phyloP scores from a whole-genome alignment of 192 early-diverging fungal genomes.

The Blastocladiella britannica region DNA sequence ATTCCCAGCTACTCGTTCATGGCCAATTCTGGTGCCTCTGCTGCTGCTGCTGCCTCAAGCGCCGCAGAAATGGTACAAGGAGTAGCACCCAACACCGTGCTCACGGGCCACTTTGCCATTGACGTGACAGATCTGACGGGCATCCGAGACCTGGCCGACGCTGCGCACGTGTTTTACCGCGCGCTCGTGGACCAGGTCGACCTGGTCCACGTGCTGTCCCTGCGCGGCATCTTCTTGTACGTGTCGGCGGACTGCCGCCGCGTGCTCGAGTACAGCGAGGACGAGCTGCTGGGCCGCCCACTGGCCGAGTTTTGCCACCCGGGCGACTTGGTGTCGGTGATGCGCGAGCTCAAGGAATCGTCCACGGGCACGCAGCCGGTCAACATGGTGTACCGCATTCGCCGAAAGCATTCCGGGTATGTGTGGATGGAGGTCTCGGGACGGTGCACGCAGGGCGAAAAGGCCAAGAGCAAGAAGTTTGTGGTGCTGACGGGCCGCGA shows the following conservation, averaged over 20 bases:
- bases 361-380: conserved; percentile 16
- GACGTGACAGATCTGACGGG: background rate
- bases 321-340: conserved; percentile 38
- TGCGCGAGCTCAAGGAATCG: conserved; percentile 38
- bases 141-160: background rate
- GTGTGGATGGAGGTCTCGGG: conserved; percentile 43
- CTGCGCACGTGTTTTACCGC: conserved; percentile 1
- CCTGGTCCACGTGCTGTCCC: conserved; percentile 41
- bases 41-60: no score
- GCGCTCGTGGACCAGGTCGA: conserved; percentile 10
- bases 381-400: conserved; percentile 40
- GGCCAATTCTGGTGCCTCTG: no score
- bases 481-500: conserved; percentile 41
- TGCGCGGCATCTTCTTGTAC: conserved; percentile 46
- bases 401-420: conserved; percentile 31
- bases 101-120: background rate
- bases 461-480: conserved; percentile 36
- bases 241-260: conserved; percentile 18
- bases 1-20: no score
- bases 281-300: conserved; percentile 34
- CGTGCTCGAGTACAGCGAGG: conserved; percentile 28
- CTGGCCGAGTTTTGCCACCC: conserved; percentile 40
- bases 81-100: no score
- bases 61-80: no score
- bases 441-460: conserved; percentile 32